phyloP scores from a whole-genome alignment of 805 yeast species.

The Ogataea populi-albae region DNA sequence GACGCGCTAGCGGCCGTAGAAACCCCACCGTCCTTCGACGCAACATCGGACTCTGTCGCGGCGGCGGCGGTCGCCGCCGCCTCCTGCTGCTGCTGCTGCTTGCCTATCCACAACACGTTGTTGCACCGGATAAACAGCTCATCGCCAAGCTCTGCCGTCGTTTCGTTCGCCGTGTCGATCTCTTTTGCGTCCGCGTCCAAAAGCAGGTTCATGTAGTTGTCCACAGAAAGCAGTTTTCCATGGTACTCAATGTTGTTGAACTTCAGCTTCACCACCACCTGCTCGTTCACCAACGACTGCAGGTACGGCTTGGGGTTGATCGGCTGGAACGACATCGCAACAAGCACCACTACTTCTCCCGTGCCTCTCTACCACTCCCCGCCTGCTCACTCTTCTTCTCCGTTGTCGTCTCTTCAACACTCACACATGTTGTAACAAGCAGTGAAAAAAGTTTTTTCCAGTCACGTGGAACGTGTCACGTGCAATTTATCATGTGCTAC shows the following conservation, averaged over 20 bases:
- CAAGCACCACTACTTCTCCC: too few relatives aligned
- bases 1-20: not conserved
- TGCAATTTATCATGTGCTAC: too few relatives aligned
- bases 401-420: too few relatives aligned
- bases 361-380: too few relatives aligned
- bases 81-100: conserved; percentile 15
- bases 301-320: conserved; percentile 90
- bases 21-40: too few relatives aligned
- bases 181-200: conserved; percentile 54
- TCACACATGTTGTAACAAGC: too few relatives aligned
- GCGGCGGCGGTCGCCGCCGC: conserved; percentile 8
- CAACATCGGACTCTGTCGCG: too few relatives aligned
- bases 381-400: too few relatives aligned
- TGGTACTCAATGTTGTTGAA: conserved; percentile 88
- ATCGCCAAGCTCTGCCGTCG: conserved; percentile 25
- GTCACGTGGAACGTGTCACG: too few relatives aligned
- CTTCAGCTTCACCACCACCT: conserved; percentile 75
- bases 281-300: conserved; percentile 66
- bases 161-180: conserved; percentile 39
- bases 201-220: conserved; percentile 89
- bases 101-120: conserved; percentile 75
- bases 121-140: conserved; percentile 89
- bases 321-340: conserved; percentile 53
- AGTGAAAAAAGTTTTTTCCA: too few relatives aligned
- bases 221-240: conserved; percentile 76